Conservation (phyloP, 225 moss, liverwort and hornwort genomes). For the Pseudisothecium myosuroides region DNA sequence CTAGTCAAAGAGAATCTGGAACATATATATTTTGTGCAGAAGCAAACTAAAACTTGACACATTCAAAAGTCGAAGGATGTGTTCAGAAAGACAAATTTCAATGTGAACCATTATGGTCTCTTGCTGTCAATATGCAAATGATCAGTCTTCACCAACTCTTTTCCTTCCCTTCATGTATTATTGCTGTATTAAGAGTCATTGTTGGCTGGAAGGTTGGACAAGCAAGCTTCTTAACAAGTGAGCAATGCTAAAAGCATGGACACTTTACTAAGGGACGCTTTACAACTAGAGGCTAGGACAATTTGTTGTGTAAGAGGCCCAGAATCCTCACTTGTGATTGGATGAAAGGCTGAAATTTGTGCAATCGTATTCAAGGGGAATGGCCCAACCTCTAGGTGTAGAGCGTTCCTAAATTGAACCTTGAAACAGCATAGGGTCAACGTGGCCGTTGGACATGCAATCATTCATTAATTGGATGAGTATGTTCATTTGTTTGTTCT, state of each 20-base stretch:
- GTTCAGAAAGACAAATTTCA: background rate
- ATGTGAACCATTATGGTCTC: background rate
- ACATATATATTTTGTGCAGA: background rate
- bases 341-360: background rate
- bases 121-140: background rate
- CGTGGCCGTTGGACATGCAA: no score
- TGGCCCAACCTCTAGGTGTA: no score
- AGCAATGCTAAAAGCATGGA: no score
- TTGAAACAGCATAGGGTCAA: no score
- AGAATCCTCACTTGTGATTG: background rate
- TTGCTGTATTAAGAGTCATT: background rate
- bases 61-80: background rate
- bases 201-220: background rate
- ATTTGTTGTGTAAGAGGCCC: background rate
- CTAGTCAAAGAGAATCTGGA: background rate
- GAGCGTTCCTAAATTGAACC: background rate
- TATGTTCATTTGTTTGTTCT: background rate
- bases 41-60: background rate
- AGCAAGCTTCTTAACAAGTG: no score
- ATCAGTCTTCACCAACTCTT: background rate
- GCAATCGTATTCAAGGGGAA: accelerated
- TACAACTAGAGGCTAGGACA: background rate
- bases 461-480: background rate
- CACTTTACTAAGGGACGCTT: background rate
- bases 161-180: background rate